phyloP scores from a whole-genome alignment of 768 basidiomycete species.

The Hirschioporus abietinus region DNA sequence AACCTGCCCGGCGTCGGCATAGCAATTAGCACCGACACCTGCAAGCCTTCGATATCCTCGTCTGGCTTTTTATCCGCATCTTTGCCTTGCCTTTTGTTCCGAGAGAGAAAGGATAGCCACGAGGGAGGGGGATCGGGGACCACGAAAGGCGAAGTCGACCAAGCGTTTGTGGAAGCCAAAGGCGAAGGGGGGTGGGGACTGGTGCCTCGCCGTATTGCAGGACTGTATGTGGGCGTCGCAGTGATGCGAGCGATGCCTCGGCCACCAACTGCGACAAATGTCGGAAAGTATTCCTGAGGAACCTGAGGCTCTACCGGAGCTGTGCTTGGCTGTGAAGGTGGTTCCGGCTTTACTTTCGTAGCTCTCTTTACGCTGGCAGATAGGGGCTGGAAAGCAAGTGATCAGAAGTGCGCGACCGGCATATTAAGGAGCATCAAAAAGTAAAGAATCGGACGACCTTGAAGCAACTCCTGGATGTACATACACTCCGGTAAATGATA shows the following conservation, averaged over 20 bases:
- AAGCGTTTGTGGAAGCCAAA: not conserved
- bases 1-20: not conserved
- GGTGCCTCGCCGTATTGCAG: not conserved
- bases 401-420: not conserved
- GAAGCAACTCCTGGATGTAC: not conserved
- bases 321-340: not conserved
- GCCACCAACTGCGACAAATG: not conserved
- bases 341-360: not conserved
- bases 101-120: not conserved
- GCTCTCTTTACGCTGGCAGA: not conserved
- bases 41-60: not conserved
- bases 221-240: not conserved
- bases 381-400: not conserved
- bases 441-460: too few species aligned
- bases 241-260: not conserved
- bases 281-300: not conserved
- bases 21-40: conserved; percentile 1
- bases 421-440: too few species aligned
- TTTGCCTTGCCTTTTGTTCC: not conserved
- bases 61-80: not conserved
- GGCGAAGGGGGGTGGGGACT: not conserved
- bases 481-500: not conserved
- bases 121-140: not conserved
- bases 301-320: not conserved
- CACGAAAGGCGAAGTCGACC: not conserved